Percentiles rank a stretch among this genome's conserved stretches.
phyloP scores from a whole-genome alignment of 2,329 filamentous ascomycete genomes.

The Phialemoniopsis sp. region DNA sequence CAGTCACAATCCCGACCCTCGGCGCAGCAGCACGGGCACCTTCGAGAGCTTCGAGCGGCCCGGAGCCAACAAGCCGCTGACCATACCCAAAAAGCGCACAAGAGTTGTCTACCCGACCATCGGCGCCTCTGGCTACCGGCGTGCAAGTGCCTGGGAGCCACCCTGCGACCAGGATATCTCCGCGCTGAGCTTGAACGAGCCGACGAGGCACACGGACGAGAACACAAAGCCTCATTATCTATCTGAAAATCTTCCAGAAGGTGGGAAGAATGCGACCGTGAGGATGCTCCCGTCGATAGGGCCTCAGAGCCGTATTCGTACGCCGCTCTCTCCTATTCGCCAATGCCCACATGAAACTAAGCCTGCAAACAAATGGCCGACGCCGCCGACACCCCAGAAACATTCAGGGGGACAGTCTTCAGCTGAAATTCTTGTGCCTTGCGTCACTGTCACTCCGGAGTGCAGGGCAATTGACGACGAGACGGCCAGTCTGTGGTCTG shows the following conservation, averaged over 20 bases:
- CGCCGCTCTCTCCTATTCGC: slow-evolving; percentile 1
- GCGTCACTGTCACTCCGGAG: slow-evolving; percentile 21
- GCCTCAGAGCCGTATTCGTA: neutral
- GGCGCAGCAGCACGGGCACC: slow-evolving; percentile 9
- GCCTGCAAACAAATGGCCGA: slow-evolving; percentile 1
- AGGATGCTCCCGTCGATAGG: neutral
- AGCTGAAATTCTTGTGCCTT: slow-evolving; percentile 8
- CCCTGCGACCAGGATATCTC: neutral
- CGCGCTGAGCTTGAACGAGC: neutral
- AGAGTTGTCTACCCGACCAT: neutral
- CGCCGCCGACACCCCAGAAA: neutral
- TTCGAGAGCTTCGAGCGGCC: slow-evolving; percentile 9
- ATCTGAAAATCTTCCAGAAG: neutral
- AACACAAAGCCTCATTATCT: neutral
- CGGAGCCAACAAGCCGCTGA: slow-evolving; percentile 18
- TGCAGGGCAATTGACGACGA: slow-evolving; percentile 25
- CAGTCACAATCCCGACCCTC: neutral
- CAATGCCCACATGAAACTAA: neutral
- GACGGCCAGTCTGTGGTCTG: slow-evolving; percentile 37
- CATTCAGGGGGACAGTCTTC: slow-evolving; percentile 2
- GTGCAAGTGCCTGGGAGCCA: neutral
- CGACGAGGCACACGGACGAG: neutral
- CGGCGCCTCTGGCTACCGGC: neutral
- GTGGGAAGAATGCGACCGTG: neutral
- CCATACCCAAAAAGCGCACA: slow-evolving; percentile 28